Evolutionary conservation across 768 basidiomycete species (phyloP).

Genomic region (Boletus rufocinnamomeus): DNA sequence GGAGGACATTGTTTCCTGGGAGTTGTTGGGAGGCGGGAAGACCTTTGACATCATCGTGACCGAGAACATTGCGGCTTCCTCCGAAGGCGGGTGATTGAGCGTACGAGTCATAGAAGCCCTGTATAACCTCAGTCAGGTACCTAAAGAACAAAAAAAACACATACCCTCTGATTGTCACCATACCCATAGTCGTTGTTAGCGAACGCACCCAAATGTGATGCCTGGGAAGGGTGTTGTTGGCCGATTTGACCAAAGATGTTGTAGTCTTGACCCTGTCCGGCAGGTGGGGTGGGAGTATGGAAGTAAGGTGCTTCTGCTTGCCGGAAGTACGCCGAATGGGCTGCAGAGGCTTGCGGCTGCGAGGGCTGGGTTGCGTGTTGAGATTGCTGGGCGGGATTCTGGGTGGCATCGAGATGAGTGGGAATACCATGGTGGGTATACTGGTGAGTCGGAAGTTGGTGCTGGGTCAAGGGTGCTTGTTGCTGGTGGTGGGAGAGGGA

Average conservation of each 20-base stretch:
- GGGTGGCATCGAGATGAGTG: conserved; percentile 64
- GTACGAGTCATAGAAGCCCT: conserved; percentile 83
- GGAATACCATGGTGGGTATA: conserved; percentile 65
- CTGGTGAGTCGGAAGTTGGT: conserved; percentile 43
- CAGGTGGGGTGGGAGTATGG: conserved; percentile 78
- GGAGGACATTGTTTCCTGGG: conserved; percentile 49
- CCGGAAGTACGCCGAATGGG: conserved; percentile 68
- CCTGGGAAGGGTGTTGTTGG: conserved; percentile 56
- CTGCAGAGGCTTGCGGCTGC: conserved; percentile 51
- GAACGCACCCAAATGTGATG: conserved; percentile 54
- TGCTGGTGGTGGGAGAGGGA: conserved; percentile 37
- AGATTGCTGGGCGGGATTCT: conserved; percentile 41
- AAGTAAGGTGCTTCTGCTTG: conserved; percentile 73
- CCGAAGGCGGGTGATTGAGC: conserved; percentile 63
- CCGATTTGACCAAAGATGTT: conserved; percentile 67
- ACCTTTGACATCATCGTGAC: conserved; percentile 77
- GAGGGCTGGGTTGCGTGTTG: conserved; percentile 44
- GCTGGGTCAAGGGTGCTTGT: conserved; percentile 34
- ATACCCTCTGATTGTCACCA: conserved; percentile 63
- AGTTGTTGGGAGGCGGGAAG: conserved; percentile 62
- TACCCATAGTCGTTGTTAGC: conserved; percentile 68
- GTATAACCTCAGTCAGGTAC: conserved; percentile 20
- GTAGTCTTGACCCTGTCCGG: conserved; percentile 58
- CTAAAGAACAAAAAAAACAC: conserved; percentile 24
- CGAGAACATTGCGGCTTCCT: conserved; percentile 57